Conservation (phyloP, 495 filamentous ascomycete genomes). For the Lepraria neglecta region DNA sequence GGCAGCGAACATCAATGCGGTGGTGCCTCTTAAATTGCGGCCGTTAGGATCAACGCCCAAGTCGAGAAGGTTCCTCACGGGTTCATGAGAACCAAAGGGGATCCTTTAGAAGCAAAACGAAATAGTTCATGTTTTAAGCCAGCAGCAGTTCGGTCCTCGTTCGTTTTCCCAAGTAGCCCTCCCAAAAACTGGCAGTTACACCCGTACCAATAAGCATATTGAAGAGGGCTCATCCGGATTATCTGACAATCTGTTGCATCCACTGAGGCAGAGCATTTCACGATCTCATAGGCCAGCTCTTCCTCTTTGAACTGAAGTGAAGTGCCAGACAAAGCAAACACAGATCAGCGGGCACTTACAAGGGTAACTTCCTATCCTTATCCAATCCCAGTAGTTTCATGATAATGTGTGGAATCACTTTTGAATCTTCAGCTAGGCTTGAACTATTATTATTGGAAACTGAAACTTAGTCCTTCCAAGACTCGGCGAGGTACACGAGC, state of each 20-base stretch:
- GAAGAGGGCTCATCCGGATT: neutral
- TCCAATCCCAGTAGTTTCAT: neutral
- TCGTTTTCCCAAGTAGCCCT: constrained; percentile 6
- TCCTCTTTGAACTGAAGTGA: neutral
- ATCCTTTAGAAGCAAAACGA: neutral
- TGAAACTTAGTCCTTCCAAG: neutral
- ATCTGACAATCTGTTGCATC: constrained; percentile 3
- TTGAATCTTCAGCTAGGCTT: neutral
- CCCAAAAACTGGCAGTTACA: constrained; percentile 11
- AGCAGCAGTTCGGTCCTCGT: neutral
- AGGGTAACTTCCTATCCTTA: neutral
- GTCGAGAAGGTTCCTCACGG: neutral
- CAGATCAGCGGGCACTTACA: neutral
- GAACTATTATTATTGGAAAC: neutral
- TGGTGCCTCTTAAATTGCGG: neutral
- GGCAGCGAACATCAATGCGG: constrained; percentile 12
- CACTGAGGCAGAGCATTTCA: constrained; percentile 2
- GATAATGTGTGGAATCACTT: neutral
- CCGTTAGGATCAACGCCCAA: constrained; percentile 13
- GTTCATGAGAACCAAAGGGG: neutral
- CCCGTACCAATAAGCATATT: constrained; percentile 8
- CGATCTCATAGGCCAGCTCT: neutral
- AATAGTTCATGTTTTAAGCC: neutral
- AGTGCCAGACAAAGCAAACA: neutral
- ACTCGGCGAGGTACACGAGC: neutral